Percentiles rank a stretch among this genome's conserved stretches.
phyloP scores from a whole-genome alignment of 2,329 filamentous ascomycete species.

The Cladophialophora exuberans region DNA sequence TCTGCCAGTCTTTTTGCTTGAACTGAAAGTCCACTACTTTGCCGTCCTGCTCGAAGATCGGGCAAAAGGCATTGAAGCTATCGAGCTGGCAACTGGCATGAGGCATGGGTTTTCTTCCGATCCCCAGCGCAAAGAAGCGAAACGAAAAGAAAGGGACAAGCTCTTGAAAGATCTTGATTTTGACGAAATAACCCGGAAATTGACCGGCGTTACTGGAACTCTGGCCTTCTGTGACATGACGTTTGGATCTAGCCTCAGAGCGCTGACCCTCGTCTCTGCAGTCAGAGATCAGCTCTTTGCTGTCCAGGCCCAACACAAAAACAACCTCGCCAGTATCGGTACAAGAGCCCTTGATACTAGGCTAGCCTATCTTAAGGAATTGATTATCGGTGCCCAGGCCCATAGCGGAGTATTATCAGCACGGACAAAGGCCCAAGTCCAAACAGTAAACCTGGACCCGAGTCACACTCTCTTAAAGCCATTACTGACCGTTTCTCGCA shows the following conservation, averaged over 20 bases:
- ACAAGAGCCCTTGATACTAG: constrained; percentile 4
- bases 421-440: constrained; percentile 22
- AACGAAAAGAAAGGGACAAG: constrained; percentile 8
- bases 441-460: constrained; percentile 8
- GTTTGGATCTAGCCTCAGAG: constrained; percentile 15
- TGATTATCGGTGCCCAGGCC: constrained; percentile 19
- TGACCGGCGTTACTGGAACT: constrained; percentile 24
- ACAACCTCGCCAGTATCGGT: background rate
- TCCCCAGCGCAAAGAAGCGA: background rate
- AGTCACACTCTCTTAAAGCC: background rate
- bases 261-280: constrained; percentile 13
- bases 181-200: constrained; percentile 22
- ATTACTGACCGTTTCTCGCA: background rate
- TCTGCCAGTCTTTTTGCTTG: constrained; percentile 20
- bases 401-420: constrained; percentile 12
- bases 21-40: constrained; percentile 24
- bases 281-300: background rate
- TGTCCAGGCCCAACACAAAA: background rate
- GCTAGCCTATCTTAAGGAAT: constrained; percentile 17
- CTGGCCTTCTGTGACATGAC: constrained; percentile 24
- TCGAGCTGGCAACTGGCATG: constrained; percentile 26
- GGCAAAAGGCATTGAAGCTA: constrained; percentile 19
- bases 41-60: constrained; percentile 21
- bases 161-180: constrained; percentile 19
- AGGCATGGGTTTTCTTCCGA: constrained; percentile 17